Evolutionary conservation across 352 stramenopile genomes (phyloP), one percentile per base, ranked within the genome.

Genomic region (Pythium rhizo-oryzae): DNA sequence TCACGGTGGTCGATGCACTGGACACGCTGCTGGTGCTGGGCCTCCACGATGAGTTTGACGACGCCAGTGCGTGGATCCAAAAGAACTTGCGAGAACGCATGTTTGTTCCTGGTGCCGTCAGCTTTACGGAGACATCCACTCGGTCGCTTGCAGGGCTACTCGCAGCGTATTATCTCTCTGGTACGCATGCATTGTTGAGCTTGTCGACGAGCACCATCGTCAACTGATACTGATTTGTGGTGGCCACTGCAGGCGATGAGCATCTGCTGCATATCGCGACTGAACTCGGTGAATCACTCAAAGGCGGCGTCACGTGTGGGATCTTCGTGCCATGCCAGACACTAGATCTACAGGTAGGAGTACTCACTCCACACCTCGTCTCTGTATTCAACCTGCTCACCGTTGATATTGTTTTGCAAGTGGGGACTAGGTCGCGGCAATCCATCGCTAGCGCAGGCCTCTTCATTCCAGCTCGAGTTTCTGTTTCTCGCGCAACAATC

Each of bases 391-490:
- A 7, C 18, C 6, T 47, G 41, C 11, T 47, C 41, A n/a, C 8
- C 8, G 18, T 47, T 47, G 18, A 47, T 47, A 25, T 19, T 41
- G 39, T 56, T 46, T 5, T 50, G 18, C 7, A 43, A 53, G 43
- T 28, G 21, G 46, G 81, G 74, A 39, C 23, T 9, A 21, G 66
- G 16, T 1, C 41, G 57, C n/a, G 44, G 44, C 4, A 67, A 67
- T 18, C 76, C 78, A 9, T 73, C 70, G 7, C 63, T 92, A 23
- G 76, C 84, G 0, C 84, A 90, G 41, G 75, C 76, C 8, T 70
- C 64, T 15, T 88, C 74, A 0, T 89, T 93, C 63, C 81, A 90
- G 54, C 75, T 93, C 19, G 85, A 93, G 59, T 92, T 91, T 59
- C 59, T 59, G 24, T 91, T 86, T 47, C 57, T 93, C 1, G 56